Evolutionary conservation across 2,329 filamentous ascomycete species (phyloP), one percentile per base, ranked within the genome.

Genomic region (Triangularia verruculosa): DNA sequence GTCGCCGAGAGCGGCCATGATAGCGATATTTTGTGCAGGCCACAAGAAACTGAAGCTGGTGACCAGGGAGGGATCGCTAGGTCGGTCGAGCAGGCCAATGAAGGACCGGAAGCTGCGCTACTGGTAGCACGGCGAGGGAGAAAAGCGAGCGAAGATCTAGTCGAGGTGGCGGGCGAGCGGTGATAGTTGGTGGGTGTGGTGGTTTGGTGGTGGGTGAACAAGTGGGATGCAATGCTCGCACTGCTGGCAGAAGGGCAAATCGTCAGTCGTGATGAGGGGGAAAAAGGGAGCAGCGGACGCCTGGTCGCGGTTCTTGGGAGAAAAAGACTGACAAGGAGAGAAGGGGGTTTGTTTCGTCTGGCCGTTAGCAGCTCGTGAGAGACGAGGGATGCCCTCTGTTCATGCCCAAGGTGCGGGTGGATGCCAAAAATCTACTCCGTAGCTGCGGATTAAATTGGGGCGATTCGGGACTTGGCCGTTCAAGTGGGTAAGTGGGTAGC

Each of bases 1-100:
- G 79, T 99, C 95, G 75, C 95, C 94, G 73, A 99, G 88, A 74
- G 94, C 88, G 76, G 95, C 91, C 95, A 98, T 99, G 76, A 70
- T 72, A 70, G 65, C 71, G 67, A 20, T 63, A 60, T 57, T 24
- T 9, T 54, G 22, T 54, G 25, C 51, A 54, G 51, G 12, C 51
- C 25, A 28, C 51, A 54, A 27, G 25, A 28, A 54, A 15, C 51
- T 25, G 15, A 13, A 27, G 27, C 11, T 7, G 51, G 1, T 54
- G 51, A 28, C 27, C 51, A 13, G 27, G 51, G 51, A 28, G 8
- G 22, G 51, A 15, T 27, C 8, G 51, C 51, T 47, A 20, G 17
- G 24, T 53, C 47, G 24, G 47, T 53, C n/a, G 47, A 20, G 24
- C 9, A 15, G 24, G 47, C 47, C 24, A 53, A 4, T 39, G 34